Evolutionary conservation across 2,329 filamentous ascomycete genomes (phyloP), one percentile per base, ranked within the genome.

Genomic region (Cladosporium sp.): DNA sequence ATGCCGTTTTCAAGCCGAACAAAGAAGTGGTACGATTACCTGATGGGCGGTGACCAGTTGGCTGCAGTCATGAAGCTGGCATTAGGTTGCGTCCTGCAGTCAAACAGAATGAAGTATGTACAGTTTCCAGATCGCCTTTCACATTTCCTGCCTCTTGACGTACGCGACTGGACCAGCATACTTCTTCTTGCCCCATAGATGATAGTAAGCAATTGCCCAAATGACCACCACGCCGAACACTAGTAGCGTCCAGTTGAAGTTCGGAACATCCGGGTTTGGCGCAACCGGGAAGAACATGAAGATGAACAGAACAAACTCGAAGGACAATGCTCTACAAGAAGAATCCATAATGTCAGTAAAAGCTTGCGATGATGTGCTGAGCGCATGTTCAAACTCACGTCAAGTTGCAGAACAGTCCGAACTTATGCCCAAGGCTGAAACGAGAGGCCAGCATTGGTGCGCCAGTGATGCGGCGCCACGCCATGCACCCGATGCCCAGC

Each of bases 241-340:
- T 24, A 76, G 65, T 32, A 71, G 65, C 8, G 68, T 70, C 74
- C 74, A 76, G 59, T 75, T 75, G 72, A 75, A 74, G 18, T 60
- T 66, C 1, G 67, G 68, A 11, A 71, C 57, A 11, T 68, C 68
- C 6, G 74, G 72, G 21, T 70, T 64, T n/a, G 72, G 71, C 14
- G 69, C 67, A 4, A 68, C 41, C 1, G 71, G 71, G 65, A 74
- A 74, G 67, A 73, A 72, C 64, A 72, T 58, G 59, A 72, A 71
- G 68, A 54, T 41, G 28, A 70, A 68, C 3, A 66, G 26, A 28
- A 69, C 66, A 21, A 67, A 65, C 51, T 44, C 58, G 14, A 68
- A 61, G 30, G 63, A 66, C 21, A 71, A 60, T 10, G 70, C 64
- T 21, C 66, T 65, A 67, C 63, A 34, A 26, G 11, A 36, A 4